phyloP scores from a whole-genome alignment of 208 protist genomes.

The Crithidia fasciculata region DNA sequence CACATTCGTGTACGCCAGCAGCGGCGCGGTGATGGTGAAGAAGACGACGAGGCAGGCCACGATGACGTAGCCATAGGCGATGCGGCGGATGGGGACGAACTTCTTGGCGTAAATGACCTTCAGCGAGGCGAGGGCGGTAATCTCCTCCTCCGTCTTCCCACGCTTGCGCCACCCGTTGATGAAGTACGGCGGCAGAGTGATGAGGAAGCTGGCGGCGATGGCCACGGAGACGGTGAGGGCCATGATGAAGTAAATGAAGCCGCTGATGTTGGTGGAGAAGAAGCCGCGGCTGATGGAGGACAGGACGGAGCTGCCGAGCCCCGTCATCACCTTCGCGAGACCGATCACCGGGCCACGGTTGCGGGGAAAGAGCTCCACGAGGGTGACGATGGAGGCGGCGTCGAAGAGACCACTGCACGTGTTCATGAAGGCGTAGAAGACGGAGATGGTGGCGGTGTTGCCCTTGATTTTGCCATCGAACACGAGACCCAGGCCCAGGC shows the following conservation, averaged over 20 bases:
- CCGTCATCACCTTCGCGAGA: slow-evolving; percentile 73
- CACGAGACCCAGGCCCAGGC: slow-evolving; percentile 53
- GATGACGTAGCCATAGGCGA: slow-evolving; percentile 60
- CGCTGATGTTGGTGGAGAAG: slow-evolving; percentile 54
- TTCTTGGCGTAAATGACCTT: slow-evolving; percentile 53
- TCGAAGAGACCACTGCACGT: slow-evolving; percentile 63
- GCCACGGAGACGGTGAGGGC: slow-evolving; percentile 44
- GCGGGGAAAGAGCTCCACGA: slow-evolving; percentile 65
- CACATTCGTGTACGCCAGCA: slow-evolving; percentile 55
- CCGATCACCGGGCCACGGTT: slow-evolving; percentile 71
- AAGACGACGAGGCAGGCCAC: slow-evolving; percentile 54
- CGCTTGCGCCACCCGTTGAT: slow-evolving; percentile 68
- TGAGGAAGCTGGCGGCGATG: slow-evolving; percentile 29
- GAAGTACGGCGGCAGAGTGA: slow-evolving; percentile 68
- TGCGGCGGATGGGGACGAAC: slow-evolving; percentile 57
- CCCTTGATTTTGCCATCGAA: slow-evolving; percentile 54
- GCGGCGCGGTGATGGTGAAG: slow-evolving; percentile 53
- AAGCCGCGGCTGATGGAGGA: slow-evolving; percentile 59
- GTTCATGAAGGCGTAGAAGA: slow-evolving; percentile 77
- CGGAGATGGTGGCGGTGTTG: slow-evolving; percentile 56
- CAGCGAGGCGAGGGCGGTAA: slow-evolving; percentile 39
- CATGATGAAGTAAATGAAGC: slow-evolving; percentile 80
- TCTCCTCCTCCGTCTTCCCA: slow-evolving; percentile 45
- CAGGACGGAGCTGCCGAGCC: slow-evolving; percentile 74
- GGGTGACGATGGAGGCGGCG: slow-evolving; percentile 55